A percentile compares a stretch with the other conserved stretches of the same genome.
These are phyloP conservation scores for Lachancea meyersii DNA, from an alignment of 805 yeast species.

Conservation along the genomic window DNA sequence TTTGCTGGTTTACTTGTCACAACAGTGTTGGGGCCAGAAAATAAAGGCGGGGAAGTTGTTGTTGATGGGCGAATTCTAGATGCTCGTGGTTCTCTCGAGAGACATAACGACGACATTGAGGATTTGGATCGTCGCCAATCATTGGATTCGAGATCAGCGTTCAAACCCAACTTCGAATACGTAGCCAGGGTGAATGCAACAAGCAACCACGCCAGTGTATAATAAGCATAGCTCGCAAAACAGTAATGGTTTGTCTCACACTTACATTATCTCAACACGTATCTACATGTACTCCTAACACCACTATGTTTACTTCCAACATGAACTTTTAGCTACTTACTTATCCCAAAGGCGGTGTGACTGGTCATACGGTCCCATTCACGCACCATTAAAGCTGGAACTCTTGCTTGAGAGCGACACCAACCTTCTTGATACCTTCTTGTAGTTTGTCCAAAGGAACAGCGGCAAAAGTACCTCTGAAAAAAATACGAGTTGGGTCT, in stretches of 20 bases:
- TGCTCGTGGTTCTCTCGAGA: slow-evolving; percentile 2
- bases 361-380: too few species aligned
- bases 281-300: too few species aligned
- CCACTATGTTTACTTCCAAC: too few species aligned
- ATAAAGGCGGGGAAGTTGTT: slow-evolving; percentile 31
- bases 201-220: slow-evolving; percentile 8
- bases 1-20: slow-evolving; percentile 46
- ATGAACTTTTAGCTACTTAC: too few species aligned
- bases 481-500: slow-evolving; percentile 49
- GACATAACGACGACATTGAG: neutral
- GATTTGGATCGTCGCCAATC: slow-evolving; percentile 1
- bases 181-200: neutral
- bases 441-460: slow-evolving; percentile 62
- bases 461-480: slow-evolving; percentile 87
- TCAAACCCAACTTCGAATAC: slow-evolving; percentile 4
- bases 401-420: slow-evolving; percentile 54
- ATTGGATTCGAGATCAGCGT: slow-evolving; percentile 1
- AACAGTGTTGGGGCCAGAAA: slow-evolving; percentile 56
- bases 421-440: slow-evolving; percentile 60
- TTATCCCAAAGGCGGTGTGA: too few species aligned
- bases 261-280: too few species aligned
- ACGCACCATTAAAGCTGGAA: slow-evolving; percentile 25
- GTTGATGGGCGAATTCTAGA: slow-evolving; percentile 1
- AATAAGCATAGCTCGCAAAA: neutral
- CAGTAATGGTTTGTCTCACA: too few species aligned